Evolutionary conservation across 176 grass and related monocot species (phyloP), one percentile per base, ranked within the genome.

Genomic region (Metroxylon sagu): DNA sequence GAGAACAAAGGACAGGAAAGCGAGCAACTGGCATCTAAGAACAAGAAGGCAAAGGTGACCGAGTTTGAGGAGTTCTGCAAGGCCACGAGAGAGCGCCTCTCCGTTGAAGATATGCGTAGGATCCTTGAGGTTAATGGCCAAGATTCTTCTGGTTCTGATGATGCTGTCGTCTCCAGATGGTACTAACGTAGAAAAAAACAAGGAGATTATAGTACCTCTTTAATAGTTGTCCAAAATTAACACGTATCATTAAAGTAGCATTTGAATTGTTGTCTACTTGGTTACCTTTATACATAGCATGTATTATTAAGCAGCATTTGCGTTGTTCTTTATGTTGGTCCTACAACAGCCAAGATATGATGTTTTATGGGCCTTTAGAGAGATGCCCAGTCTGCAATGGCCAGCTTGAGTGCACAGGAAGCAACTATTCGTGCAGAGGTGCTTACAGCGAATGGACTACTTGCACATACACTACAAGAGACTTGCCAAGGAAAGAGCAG

Each of bases 121-220:
- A 82, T 96, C 72, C 92, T 96, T 31, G 49, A 90, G 66, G 83
- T 75, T 18, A 96, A 90, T 49, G 77, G 63, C 28, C 80, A 86
- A 50, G 86, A 90, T 64, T 27, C 78, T 62, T 71, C 80, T 10
- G 83, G 80, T 25, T 66, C 80, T 2, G 92, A 90, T 26, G 86
- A 96, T 60, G 80, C 74, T 18, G 64, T 90, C 57, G 65, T 87
- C 61, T 27, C 48, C 48, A 70, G 60, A 84, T 86, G 78, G 92
- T 96, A 85, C 17, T n/a, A 27, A 14, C n/a, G 1, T 31, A 28
- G 4, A 28, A 5, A 31, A 31, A 31, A 7, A 8, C 30, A 31
- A 8, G 30, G 30, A 31, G 5, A 31, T 31, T 31, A 31, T 8
- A 31, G 1, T 31, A 31, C 5, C 30, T 31, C 30, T 31, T 31